Percentiles rank a stretch among this genome's conserved stretches.
Conservation (phyloP, 1,139 yeast species). For the Sugiyamaella castrensis region DNA sequence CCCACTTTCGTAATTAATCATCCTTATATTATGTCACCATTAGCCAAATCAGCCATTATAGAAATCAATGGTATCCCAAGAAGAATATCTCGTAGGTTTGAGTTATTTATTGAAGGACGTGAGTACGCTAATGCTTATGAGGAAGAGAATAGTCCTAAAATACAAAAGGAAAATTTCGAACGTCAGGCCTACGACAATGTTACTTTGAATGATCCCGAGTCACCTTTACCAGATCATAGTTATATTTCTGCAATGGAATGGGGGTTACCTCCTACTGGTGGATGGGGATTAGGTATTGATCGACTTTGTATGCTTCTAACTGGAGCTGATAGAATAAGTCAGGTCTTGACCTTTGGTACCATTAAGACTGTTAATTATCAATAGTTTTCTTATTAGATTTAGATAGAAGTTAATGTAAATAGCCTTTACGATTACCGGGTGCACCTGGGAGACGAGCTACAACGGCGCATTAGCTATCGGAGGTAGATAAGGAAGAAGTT, state of each 20-base stretch:
- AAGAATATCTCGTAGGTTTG: slow-evolving; percentile 68
- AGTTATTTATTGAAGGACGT: slow-evolving; percentile 71
- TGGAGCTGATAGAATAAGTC: slow-evolving; percentile 64
- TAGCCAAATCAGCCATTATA: slow-evolving; percentile 62
- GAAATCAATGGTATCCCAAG: slow-evolving; percentile 34
- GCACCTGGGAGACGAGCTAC: too few relatives aligned
- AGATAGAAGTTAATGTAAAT: too few relatives aligned
- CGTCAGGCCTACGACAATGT: slow-evolving; percentile 18
- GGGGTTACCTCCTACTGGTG: slow-evolving; percentile 97
- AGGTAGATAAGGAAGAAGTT: too few relatives aligned
- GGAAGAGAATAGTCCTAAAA: slow-evolving; percentile 85
- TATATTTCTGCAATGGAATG: slow-evolving; percentile 78
- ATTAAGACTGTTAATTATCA: slow-evolving; percentile 58
- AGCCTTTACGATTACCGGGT: too few relatives aligned
- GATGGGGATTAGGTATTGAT: slow-evolving; percentile 96
- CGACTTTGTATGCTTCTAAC: slow-evolving; percentile 77
- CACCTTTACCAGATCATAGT: slow-evolving; percentile 66
- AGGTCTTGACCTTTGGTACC: slow-evolving; percentile 80
- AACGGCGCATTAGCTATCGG: too few relatives aligned
- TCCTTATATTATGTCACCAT: slow-evolving; percentile 82
- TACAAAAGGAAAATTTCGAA: slow-evolving; percentile 51
- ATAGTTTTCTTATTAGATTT: slow-evolving; percentile 15
- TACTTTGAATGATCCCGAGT: slow-evolving; percentile 50
- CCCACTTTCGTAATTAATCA: slow-evolving; percentile 82
- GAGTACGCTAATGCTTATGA: slow-evolving; percentile 95